phyloP scores from a whole-genome alignment of 2,329 filamentous ascomycete genomes.

The Penicillium hordei region DNA sequence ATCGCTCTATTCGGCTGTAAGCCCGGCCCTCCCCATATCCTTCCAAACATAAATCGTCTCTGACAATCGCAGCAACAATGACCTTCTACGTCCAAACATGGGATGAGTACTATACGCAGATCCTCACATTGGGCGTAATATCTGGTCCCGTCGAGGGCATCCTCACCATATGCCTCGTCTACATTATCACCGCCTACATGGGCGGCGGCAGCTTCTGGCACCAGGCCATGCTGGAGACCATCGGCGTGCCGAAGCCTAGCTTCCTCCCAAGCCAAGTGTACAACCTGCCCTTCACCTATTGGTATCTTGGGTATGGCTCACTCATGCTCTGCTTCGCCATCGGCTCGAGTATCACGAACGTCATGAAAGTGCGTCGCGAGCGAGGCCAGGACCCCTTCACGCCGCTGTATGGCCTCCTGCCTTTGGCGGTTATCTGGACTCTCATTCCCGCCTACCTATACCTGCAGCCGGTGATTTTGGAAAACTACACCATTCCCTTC shows the following conservation, averaged over 20 bases:
- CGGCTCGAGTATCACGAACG: conserved; percentile 69
- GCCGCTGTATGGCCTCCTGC: conserved; percentile 76
- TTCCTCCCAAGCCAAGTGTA: conserved; percentile 72
- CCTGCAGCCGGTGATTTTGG: conserved; percentile 79
- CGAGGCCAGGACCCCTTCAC: conserved; percentile 66
- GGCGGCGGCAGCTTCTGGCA: conserved; percentile 95
- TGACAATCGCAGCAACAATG: conserved; percentile 61
- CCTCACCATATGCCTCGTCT: conserved; percentile 77
- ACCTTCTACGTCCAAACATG: conserved; percentile 99
- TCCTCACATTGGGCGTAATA: conserved; percentile 84
- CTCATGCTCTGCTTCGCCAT: conserved; percentile 84
- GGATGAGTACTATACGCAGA: conserved; percentile 99
- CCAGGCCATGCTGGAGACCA: conserved; percentile 69
- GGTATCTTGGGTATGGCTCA: conserved; percentile 85
- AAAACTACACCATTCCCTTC: conserved; percentile 84
- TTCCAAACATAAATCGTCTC: background rate
- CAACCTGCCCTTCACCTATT: conserved; percentile 81
- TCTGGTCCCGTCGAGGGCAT: conserved; percentile 96
- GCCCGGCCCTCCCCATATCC: conserved; percentile 29
- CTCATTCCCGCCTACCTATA: conserved; percentile 76
- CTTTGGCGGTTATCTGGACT: conserved; percentile 75
- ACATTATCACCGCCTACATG: conserved; percentile 76
- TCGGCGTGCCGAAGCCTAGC: conserved; percentile 64
- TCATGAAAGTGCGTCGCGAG: conserved; percentile 74
- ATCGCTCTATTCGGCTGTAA: conserved; percentile 77